phyloP scores from a whole-genome alignment of 805 yeast genomes.

The Candida montana region DNA sequence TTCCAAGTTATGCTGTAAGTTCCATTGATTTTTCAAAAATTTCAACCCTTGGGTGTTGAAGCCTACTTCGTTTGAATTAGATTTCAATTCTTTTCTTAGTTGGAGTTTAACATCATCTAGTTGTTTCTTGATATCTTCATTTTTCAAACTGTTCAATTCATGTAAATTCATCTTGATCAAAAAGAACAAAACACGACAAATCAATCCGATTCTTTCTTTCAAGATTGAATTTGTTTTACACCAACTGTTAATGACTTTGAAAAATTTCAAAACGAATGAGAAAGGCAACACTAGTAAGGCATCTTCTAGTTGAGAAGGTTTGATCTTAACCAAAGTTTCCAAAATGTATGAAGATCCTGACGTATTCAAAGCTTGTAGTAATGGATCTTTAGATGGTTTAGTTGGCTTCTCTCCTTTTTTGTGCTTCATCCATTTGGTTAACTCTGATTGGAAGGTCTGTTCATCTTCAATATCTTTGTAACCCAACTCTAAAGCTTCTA shows the following conservation, averaged over 20 bases:
- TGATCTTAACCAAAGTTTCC: constrained; percentile 63
- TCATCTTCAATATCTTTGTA: constrained; percentile 57
- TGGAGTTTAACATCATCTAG: constrained; percentile 57
- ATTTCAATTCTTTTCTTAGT: constrained; percentile 50
- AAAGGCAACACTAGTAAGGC: constrained; percentile 89
- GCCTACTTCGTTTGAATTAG: constrained; percentile 60
- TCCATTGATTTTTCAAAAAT: constrained; percentile 74
- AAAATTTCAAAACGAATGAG: constrained; percentile 66
- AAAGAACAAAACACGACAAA: constrained; percentile 74
- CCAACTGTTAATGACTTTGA: constrained; percentile 74
- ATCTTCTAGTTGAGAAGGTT: constrained; percentile 84
- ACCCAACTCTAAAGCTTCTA: constrained; percentile 46
- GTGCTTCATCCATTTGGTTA: constrained; percentile 35
- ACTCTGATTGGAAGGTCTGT: constrained; percentile 44
- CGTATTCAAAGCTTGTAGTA: constrained; percentile 67
- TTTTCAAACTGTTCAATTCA: constrained; percentile 70
- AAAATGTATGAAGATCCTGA: constrained; percentile 76
- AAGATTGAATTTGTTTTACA: constrained; percentile 44
- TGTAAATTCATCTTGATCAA: constrained; percentile 66
- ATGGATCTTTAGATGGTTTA: constrained; percentile 60
- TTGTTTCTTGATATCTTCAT: constrained; percentile 56
- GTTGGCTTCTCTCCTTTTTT: constrained; percentile 45
- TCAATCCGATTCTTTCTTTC: constrained; percentile 50
- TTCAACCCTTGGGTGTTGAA: constrained; percentile 79
- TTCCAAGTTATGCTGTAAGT: constrained; percentile 63